A percentile compares a stretch with the other conserved stretches of the same genome.
Evolutionary conservation across 441 rosid species (phyloP).

Genomic region (Erodium chrysanthum): DNA sequence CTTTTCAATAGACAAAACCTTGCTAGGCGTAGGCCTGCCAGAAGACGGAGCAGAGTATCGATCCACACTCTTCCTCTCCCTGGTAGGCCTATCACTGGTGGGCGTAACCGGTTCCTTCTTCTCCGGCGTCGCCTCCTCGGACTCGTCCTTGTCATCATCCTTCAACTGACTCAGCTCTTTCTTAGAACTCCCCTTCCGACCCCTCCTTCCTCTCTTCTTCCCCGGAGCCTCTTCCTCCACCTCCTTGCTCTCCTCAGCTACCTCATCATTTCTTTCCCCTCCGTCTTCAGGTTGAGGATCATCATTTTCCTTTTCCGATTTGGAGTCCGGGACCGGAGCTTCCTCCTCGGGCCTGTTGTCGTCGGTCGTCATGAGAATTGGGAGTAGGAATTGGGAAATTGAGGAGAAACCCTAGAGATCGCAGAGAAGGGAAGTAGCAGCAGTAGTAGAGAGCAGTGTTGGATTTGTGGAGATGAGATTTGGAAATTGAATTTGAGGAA

Average conservation of each 20-base stretch:
- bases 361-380: slow-evolving; percentile 48
- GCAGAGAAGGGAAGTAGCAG: background rate
- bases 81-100: slow-evolving; percentile 60
- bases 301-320: background rate
- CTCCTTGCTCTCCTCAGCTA: slow-evolving; percentile 10
- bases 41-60: slow-evolving; percentile 60
- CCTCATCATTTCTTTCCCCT: no score
- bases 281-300: slow-evolving; percentile 13
- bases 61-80: slow-evolving; percentile 84
- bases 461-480: no score
- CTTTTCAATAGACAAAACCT: slow-evolving; percentile 63
- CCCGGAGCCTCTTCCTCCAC: slow-evolving; percentile 15
- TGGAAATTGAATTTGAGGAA: background rate
- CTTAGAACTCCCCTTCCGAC: slow-evolving; percentile 27
- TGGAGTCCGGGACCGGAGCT: slow-evolving; percentile 33
- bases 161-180: slow-evolving; percentile 10
- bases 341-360: slow-evolving; percentile 36
- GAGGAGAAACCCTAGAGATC: background rate
- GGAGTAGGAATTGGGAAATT: background rate
- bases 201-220: slow-evolving; percentile 15
- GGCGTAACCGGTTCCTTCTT: slow-evolving; percentile 43
- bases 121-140: slow-evolving; percentile 18
- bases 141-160: slow-evolving; percentile 16
- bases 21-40: slow-evolving; percentile 40
- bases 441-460: background rate